Evolutionary conservation across 805 yeast genomes (phyloP).

Genomic region (Scheffersomyces amazonensis): DNA sequence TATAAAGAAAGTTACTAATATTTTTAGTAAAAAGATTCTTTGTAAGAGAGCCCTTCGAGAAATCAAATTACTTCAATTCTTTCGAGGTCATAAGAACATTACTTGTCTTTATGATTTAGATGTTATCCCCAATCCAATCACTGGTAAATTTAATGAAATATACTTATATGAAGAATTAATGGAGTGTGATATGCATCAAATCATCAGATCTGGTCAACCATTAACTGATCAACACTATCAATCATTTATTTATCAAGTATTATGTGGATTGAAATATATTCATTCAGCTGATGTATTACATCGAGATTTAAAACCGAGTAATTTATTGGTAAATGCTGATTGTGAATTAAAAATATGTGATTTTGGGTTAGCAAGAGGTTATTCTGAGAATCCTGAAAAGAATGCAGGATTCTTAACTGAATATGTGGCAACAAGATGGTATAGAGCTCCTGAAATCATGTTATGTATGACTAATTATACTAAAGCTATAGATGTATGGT

Average conservation of each 20-base stretch:
- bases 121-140: constrained; percentile 64
- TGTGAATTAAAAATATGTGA: constrained; percentile 96
- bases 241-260: constrained; percentile 84
- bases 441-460: constrained; percentile 98
- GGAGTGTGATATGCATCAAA: constrained; percentile 99
- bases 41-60: constrained; percentile 93
- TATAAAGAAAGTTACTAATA: constrained; percentile 92
- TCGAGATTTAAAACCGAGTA: constrained; percentile 93
- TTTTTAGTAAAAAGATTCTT: constrained; percentile 84
- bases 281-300: constrained; percentile 93
- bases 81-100: constrained; percentile 94
- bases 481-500: constrained; percentile 96
- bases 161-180: constrained; percentile 93
- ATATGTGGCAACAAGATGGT: constrained; percentile 98
- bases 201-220: constrained; percentile 89
- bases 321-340: constrained; percentile 88
- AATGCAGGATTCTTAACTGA: constrained; percentile 95
- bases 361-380: constrained; percentile 94
- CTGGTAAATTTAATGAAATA: constrained; percentile 79
- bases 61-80: constrained; percentile 83
- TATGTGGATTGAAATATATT: constrained; percentile 86
- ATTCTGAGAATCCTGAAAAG: constrained; percentile 73
- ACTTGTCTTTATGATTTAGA: constrained; percentile 94
- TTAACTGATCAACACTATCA: constrained; percentile 94
- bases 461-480: constrained; percentile 91